Percentiles rank a stretch among this genome's conserved stretches.
Conservation (phyloP, 2,329 filamentous ascomycete species). For the Diplocarpon mali region DNA sequence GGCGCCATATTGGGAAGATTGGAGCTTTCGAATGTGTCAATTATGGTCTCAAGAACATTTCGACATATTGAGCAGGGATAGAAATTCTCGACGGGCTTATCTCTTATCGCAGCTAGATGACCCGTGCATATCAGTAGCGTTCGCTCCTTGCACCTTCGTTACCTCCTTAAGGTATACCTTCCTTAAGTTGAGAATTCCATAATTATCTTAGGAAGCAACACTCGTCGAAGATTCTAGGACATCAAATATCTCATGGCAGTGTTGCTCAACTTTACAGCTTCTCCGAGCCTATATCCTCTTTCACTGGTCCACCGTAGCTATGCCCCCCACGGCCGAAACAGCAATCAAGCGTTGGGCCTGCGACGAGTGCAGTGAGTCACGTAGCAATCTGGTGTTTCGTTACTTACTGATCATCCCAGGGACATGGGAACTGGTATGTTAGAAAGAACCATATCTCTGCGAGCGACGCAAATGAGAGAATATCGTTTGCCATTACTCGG, state of each 20-base stretch:
- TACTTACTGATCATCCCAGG: no score
- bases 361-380: slow-evolving; percentile 53
- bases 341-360: slow-evolving; percentile 47
- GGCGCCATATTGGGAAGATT: slow-evolving; percentile 21
- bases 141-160: not conserved
- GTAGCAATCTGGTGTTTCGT: not conserved
- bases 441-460: slow-evolving; percentile 43
- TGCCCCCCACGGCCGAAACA: slow-evolving; percentile 9
- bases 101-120: slow-evolving; percentile 18
- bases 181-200: no score
- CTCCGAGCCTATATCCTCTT: no score
- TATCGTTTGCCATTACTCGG: no score
- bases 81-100: not conserved
- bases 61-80: not conserved
- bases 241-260: no score
- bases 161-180: no score
- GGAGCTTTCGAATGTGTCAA: slow-evolving; percentile 10
- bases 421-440: no score
- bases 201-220: no score
- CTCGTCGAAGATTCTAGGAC: no score
- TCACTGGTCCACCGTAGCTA: slow-evolving; percentile 8
- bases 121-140: not conserved
- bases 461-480: no score
- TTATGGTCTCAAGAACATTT: slow-evolving; percentile 6
- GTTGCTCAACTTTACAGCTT: no score